Evolutionary conservation across 106 monocot genomes (phyloP).

Genomic region (Allium fistulosum): DNA sequence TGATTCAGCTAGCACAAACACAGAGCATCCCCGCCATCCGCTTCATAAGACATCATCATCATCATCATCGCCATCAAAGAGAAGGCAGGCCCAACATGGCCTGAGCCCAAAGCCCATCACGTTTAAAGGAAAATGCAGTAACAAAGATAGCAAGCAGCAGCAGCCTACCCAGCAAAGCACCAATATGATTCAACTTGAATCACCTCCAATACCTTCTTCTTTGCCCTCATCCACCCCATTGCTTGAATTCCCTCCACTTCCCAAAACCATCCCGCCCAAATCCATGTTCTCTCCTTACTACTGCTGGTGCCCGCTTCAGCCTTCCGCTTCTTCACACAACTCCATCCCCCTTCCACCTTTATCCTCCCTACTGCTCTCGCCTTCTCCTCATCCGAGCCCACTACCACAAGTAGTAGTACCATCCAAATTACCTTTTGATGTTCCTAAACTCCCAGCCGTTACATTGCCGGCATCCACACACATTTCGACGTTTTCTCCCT

Average conservation of each 20-base stretch:
- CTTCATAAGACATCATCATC: background rate
- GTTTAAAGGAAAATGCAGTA: constrained; percentile 43
- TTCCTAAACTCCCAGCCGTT: constrained; percentile 37
- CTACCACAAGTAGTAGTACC: background rate
- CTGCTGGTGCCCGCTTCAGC: constrained; percentile 78
- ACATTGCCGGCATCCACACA: constrained; percentile 45
- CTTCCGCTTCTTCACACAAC: constrained; percentile 24
- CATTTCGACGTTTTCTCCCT: constrained; percentile 67
- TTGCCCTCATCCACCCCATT: constrained; percentile 20
- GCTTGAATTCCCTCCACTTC: constrained; percentile 6
- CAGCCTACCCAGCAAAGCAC: constrained; percentile 6
- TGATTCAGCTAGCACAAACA: background rate
- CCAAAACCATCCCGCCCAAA: constrained; percentile 8
- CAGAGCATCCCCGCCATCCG: background rate
- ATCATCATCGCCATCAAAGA: constrained; percentile 17
- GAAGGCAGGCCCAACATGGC: constrained; percentile 23
- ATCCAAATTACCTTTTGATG: constrained; percentile 16
- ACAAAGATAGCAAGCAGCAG: constrained; percentile 29
- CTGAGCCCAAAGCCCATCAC: constrained; percentile 45
- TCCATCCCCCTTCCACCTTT: constrained; percentile 51
- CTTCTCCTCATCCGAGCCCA: constrained; percentile 5
- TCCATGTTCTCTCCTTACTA: constrained; percentile 74
- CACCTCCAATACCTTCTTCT: constrained; percentile 14
- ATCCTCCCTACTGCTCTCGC: constrained; percentile 31
- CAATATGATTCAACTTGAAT: constrained; percentile 3